Base-by-base conservation (phyloP, 2,329 filamentous ascomycete species). In the Cercospora canescens region DNA sequence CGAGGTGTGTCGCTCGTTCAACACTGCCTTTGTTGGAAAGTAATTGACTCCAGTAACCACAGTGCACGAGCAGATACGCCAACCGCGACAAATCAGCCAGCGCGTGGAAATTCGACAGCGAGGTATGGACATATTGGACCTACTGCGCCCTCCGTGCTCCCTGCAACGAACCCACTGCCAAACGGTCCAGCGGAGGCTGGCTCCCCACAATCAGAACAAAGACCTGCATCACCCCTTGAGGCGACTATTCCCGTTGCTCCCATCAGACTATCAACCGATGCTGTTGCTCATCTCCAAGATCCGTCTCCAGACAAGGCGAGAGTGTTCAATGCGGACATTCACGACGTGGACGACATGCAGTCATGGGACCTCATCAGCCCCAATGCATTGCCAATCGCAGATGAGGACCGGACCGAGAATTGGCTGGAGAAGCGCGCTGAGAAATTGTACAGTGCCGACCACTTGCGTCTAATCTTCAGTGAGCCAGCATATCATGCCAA, bases 351-450 rank as follows among this genome's bases (percentile, higher is more conserved):
- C 28, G 66, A 70, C 24, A 48, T 62, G 2, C 56, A 63, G 8
- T 70, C 66, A 6, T 70, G 68, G 68, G 63, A 70, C 35, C 57
- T 70, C 39, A 67, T 70, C 60, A 67, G 61, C 30, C 67, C 66
- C 14, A 60, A 65, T 18, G 58, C 28, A 1, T n/a, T 41, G 21
- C 37, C 62, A 1, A 41, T 35, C 6, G 62, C 61, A 12, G 41
- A 64, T 14, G 57, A 57, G 24, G 65, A 67, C 26, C 24, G 26
- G 16, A 56, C 39, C 18, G 45, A 67, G 11, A 34, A 68, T 28
- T 70, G 68, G 50, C 55, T 70, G 16, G 69, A 70, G 48, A 64
- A 63, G 55, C 62, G 69, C 12, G 69, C 69, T 12, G 62, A 67
- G 39, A 67, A 66, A 37, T 35, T 70, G 21, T 70, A 70, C 37